Evolutionary conservation across 148 eudicot genomes (phyloP).

Genomic region (Mesembryanthemum crystallinum): DNA sequence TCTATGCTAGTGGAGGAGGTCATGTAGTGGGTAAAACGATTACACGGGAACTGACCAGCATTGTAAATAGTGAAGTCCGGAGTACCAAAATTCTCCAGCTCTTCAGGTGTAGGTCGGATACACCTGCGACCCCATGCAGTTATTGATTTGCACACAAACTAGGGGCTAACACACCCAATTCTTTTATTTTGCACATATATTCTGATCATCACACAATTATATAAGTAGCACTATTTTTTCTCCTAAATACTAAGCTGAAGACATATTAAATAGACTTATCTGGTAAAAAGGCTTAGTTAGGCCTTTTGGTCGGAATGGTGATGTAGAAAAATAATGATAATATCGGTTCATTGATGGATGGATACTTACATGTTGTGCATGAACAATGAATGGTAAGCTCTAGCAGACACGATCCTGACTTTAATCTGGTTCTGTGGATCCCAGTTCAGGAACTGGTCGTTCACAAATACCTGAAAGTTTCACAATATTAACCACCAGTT

Average conservation of each 20-base stretch:
- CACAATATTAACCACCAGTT: background rate
- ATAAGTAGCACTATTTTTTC: too few relatives aligned
- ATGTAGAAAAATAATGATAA: slow-evolving; percentile 1
- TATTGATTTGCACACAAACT: slow-evolving; percentile 34
- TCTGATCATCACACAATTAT: background rate
- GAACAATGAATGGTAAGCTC: slow-evolving; percentile 92
- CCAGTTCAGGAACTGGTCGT: slow-evolving; percentile 91
- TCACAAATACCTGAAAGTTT: slow-evolving; percentile 66
- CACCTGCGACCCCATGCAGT: slow-evolving; percentile 72
- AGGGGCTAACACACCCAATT: slow-evolving; percentile 16
- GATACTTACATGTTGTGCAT: slow-evolving; percentile 91
- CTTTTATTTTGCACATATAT: background rate
- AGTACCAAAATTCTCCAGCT: slow-evolving; percentile 71
- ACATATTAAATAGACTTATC: slow-evolving; percentile 29
- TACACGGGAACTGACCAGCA: slow-evolving; percentile 83
- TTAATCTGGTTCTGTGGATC: slow-evolving; percentile 72
- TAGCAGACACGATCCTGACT: slow-evolving; percentile 90
- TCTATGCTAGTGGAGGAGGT: slow-evolving; percentile 86
- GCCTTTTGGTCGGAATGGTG: slow-evolving; percentile 4
- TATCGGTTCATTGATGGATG: background rate
- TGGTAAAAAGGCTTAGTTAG: slow-evolving; percentile 18
- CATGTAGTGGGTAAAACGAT: slow-evolving; percentile 84
- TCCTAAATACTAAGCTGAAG: too few relatives aligned
- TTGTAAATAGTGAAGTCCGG: slow-evolving; percentile 90
- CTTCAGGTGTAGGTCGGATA: slow-evolving; percentile 78